Conservation (phyloP, 2,329 filamentous ascomycete genomes). For the Pseudocercospora fijiensis region DNA sequence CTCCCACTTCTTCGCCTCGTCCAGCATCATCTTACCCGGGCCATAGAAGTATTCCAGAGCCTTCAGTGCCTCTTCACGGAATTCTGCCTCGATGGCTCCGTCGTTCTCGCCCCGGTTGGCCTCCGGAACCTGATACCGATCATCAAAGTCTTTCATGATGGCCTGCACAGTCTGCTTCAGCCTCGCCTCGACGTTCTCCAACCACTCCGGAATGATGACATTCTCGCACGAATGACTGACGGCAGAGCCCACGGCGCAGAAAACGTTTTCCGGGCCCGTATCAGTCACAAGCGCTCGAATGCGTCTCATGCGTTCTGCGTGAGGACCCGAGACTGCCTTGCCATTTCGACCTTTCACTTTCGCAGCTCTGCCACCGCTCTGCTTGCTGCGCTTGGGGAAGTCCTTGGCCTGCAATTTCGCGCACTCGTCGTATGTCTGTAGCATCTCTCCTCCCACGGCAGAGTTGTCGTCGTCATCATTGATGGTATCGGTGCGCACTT, state of each 20-base stretch:
- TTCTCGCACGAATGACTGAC: neutral
- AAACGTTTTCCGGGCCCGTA: neutral
- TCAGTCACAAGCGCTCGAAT: neutral
- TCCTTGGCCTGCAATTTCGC: neutral
- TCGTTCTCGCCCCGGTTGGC: neutral
- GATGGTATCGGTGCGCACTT: neutral
- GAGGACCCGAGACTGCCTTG: neutral
- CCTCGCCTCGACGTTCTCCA: neutral
- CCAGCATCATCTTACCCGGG: neutral
- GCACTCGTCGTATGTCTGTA: neutral
- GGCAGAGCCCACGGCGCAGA: neutral
- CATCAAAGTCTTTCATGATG: conserved; percentile 7
- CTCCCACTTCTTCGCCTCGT: conserved; percentile 2
- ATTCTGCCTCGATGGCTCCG: neutral
- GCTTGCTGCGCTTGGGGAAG: neutral
- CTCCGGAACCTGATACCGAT: neutral
- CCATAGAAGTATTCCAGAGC: neutral
- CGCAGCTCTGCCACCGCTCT: neutral
- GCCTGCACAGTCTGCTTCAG: neutral
- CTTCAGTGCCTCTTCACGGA: neutral
- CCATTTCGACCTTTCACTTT: neutral
- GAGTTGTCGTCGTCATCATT: neutral
- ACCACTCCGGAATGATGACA: neutral
- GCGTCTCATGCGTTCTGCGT: neutral
- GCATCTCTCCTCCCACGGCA: neutral